These are phyloP conservation scores for Puccinia hordei DNA, from an alignment of 1,284 basidiomycete species.

Conservation along the genomic window DNA sequence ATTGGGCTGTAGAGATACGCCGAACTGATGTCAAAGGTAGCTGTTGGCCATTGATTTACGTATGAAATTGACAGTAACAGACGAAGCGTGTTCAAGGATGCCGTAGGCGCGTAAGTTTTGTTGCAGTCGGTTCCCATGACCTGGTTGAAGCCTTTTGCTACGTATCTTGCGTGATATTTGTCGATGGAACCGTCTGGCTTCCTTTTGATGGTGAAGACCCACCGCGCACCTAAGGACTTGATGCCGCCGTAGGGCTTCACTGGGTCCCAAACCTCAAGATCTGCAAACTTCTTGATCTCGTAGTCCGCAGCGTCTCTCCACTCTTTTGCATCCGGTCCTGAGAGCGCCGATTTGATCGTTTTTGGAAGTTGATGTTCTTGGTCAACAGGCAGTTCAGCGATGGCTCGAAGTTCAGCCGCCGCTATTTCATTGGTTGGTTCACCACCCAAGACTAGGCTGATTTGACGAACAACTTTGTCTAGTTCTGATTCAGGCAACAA, in stretches of 20 bases:
- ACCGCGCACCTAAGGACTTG: neutral
- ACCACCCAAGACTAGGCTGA: too few species aligned
- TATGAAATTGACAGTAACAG: neutral
- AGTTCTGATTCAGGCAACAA: neutral
- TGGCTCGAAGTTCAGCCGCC: neutral
- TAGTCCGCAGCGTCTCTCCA: neutral
- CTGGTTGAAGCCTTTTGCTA: constrained; percentile 11
- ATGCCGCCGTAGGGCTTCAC: neutral
- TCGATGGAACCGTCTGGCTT: too few species aligned
- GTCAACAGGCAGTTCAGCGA: neutral
- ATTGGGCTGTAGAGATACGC: constrained; percentile 3
- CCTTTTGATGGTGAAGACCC: too few species aligned
- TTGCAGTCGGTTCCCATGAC: neutral
- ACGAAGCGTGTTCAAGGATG: neutral
- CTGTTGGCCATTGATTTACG: neutral
- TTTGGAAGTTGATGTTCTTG: too few species aligned
- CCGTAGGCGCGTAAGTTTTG: neutral
- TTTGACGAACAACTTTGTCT: too few species aligned
- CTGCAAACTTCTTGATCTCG: neutral
- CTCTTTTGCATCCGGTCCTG: neutral
- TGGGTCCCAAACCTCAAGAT: neutral
- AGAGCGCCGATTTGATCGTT: too few species aligned
- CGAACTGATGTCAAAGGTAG: neutral
- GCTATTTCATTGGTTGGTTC: neutral
- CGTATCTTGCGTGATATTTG: neutral